Base-by-base conservation (phyloP, 108 stramenopile species). In the Skeletonema potamos region DNA sequence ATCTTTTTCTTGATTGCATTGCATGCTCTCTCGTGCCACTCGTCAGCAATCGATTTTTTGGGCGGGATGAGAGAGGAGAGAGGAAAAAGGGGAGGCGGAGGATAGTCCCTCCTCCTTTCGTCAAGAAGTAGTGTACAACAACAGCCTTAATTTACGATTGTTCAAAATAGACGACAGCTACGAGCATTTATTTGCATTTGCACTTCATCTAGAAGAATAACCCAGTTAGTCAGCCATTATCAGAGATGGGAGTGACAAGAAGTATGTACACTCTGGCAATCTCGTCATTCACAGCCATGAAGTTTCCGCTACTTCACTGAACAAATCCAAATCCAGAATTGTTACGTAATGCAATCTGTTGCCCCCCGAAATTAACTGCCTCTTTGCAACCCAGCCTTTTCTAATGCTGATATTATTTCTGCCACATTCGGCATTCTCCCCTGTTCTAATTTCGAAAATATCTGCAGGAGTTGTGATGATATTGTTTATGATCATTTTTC, bases 341-440 rank as follows among this genome's bases (percentile, higher is more conserved):
- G 26, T 54, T 55, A 11, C 27, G 20, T 6, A 36, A 17, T 33
- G 22, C n/a, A 64, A 39, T 46, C 54, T 24, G 11, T 28, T 63
- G 18, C 10, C 15, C 12, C 36, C 51, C 27, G 33, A 15, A 55
- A 11, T 17, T 8, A 27, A 26, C 27, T 24, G 4, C 77, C 65
- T 61, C 77, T 71, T 10, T 66, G 44, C 27, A 78, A 20, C 11
- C 78, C 78, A 29, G 70, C 66, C 32, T 54, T 48, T 68, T 79
- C 78, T 29, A 79, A 28, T 17, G 78, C 70, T 55, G 36, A 17
- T 4, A 79, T 13, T 32, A 79, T 62, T 43, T 79, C 78, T 13
- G 54, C 70, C 18, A 79, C 60, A 59, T 62, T 72, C 3, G 78
- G 78, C 78, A 79, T 79, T 62, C 71, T 72, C 18, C 78, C 78